A percentile compares a stretch with the other conserved stretches of the same genome.
phyloP scores from a whole-genome alignment of 345 rosid genomes.

The Anacardium occidentale region DNA sequence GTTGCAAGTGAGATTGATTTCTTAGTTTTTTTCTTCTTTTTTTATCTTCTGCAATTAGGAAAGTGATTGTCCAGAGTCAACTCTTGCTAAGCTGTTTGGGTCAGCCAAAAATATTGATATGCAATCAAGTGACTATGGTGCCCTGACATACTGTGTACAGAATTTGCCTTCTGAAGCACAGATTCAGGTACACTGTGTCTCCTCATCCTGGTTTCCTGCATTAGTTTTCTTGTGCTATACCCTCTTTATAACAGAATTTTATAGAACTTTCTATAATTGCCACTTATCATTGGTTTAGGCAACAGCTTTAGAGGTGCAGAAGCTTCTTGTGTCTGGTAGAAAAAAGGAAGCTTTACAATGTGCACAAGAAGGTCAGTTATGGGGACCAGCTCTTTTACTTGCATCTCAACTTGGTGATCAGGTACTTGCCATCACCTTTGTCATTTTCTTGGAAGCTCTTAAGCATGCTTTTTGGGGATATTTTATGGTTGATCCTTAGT shows the following conservation, averaged over 20 bases:
- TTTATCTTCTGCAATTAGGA: slow-evolving; percentile 22
- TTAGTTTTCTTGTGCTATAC: background rate
- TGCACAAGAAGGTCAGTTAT: slow-evolving; percentile 44
- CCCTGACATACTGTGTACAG: slow-evolving; percentile 31
- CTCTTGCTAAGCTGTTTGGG: slow-evolving; percentile 42
- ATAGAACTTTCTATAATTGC: slow-evolving; percentile 13
- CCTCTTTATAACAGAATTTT: background rate
- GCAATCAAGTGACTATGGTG: slow-evolving; percentile 30
- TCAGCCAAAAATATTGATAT: slow-evolving; percentile 25
- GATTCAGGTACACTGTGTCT: slow-evolving; percentile 28
- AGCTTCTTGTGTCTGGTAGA: slow-evolving; percentile 45
- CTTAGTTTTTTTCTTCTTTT: background rate
- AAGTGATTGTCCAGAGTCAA: slow-evolving; percentile 39
- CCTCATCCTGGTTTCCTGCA: background rate
- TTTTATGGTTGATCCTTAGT: slow-evolving; percentile 18
- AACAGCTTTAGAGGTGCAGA: slow-evolving; percentile 43
- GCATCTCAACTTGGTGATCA: slow-evolving; percentile 48
- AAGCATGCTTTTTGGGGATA: background rate
- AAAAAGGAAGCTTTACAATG: slow-evolving; percentile 37
- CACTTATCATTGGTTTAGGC: slow-evolving; percentile 26
- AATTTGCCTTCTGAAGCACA: slow-evolving; percentile 38
- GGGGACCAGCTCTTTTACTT: slow-evolving; percentile 50
- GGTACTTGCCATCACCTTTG: slow-evolving; percentile 22
- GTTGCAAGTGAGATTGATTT: background rate
- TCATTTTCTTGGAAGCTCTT: slow-evolving; percentile 13